Evolutionary conservation across 352 stramenopile genomes (phyloP).

Genomic region (Phytophthora ramorum): DNA sequence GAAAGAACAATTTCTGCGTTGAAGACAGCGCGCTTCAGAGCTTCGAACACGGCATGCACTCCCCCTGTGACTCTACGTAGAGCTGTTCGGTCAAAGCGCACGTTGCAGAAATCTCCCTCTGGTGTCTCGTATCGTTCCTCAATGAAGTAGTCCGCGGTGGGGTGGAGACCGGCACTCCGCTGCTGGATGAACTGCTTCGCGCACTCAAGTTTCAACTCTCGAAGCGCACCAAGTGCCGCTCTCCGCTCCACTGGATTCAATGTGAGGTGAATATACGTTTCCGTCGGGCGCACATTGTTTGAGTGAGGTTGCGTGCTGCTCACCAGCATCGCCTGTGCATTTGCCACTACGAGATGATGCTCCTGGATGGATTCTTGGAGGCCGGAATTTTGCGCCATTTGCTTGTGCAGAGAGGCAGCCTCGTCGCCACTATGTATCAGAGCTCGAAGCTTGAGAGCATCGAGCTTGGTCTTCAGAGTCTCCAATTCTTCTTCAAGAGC

Average conservation of each 20-base stretch:
- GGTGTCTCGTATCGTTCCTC: slow-evolving; percentile 41
- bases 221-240: slow-evolving; percentile 32
- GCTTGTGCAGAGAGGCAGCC: not conserved
- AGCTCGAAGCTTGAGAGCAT: slow-evolving; percentile 26
- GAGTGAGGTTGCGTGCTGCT: slow-evolving; percentile 10
- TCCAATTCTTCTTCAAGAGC: slow-evolving; percentile 28
- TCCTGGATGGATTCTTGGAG: slow-evolving; percentile 17
- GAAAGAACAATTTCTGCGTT: slow-evolving; percentile 46
- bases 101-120: slow-evolving; percentile 46
- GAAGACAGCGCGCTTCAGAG: slow-evolving; percentile 25
- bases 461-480: slow-evolving; percentile 20
- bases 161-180: slow-evolving; percentile 46
- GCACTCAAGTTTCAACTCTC: slow-evolving; percentile 45
- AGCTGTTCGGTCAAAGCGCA: slow-evolving; percentile 48
- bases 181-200: slow-evolving; percentile 45
- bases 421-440: slow-evolving; percentile 3
- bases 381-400: slow-evolving; percentile 2
- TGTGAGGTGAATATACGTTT: slow-evolving; percentile 47
- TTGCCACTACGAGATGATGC: slow-evolving; percentile 22
- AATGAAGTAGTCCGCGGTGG: slow-evolving; percentile 29
- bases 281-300: slow-evolving; percentile 31
- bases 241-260: slow-evolving; percentile 24
- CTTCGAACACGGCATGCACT: slow-evolving; percentile 33
- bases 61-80: slow-evolving; percentile 18
- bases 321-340: slow-evolving; percentile 13